Conservation (phyloP, 2,329 filamentous ascomycete species). For the Aspergillus brunneoviolaceus region DNA sequence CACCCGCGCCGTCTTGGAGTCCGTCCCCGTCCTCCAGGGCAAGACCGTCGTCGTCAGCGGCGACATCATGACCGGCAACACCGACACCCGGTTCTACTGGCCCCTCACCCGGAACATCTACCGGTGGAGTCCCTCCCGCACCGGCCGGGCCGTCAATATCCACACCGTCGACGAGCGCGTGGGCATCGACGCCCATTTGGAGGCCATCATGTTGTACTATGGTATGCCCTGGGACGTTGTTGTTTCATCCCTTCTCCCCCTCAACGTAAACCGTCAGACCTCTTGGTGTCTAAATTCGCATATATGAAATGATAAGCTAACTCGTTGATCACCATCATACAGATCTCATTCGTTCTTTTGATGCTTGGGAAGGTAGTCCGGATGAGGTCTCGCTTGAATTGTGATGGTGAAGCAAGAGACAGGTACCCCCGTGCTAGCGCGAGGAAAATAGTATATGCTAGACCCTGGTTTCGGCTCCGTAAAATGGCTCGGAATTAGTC, state of each 20-base stretch:
- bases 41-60: slow-evolving; percentile 45
- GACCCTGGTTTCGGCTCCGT: background rate
- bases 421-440: background rate
- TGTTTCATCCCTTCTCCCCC: background rate
- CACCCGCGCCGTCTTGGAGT: slow-evolving; percentile 43
- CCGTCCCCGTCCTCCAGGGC: slow-evolving; percentile 26
- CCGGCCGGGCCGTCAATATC: slow-evolving; percentile 45
- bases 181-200: slow-evolving; percentile 43
- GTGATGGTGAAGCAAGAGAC: background rate
- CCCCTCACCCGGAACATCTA: slow-evolving; percentile 54
- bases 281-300: background rate
- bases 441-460: background rate
- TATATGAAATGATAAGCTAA: background rate
- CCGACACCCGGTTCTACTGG: slow-evolving; percentile 56
- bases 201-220: slow-evolving; percentile 46
- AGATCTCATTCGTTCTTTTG: slow-evolving; percentile 37
- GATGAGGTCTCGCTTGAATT: background rate
- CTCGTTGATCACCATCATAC: background rate
- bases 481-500: background rate
- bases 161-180: slow-evolving; percentile 55
- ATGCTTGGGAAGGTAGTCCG: slow-evolving; percentile 22
- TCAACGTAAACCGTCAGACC: background rate
- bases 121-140: slow-evolving; percentile 51
- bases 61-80: slow-evolving; percentile 55
- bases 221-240: slow-evolving; percentile 24